Evolutionary conservation across 495 filamentous ascomycete genomes (phyloP), one percentile per base, ranked within the genome.

Genomic region (Trichoderma reesei): DNA sequence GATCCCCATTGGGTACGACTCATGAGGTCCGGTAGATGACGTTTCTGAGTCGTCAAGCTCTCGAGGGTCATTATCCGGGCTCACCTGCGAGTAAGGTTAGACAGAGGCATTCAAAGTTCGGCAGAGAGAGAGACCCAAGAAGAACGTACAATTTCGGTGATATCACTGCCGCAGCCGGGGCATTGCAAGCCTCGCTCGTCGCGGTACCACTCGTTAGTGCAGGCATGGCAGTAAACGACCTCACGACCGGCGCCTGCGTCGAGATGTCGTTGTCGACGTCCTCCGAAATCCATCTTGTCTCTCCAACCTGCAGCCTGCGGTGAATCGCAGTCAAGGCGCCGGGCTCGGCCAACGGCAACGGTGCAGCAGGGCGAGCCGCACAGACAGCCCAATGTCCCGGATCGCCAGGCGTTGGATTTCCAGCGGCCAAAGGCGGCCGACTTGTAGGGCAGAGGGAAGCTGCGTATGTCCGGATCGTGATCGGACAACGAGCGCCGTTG

Each of bases 201-300:
- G 62, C 82, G 78, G 65, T 84, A 87, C 91, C 90, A 97, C 68
- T 96, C 88, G 56, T 87, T 78, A 42, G 80, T 68, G 78, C 94
- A 98, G 41, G 75, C 68, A 73, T 97, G 90, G 72, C 94, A 98
- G 69, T 81, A 90, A 59, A 96, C 85, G 26, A 91, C 78, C 72
- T 95, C 88, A 67, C 85, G 75, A 61, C 74, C 77, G 8, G 66
- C 63, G 13, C 70, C 67, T 54, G 78, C 77, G 66, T 79, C 79
- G 48, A 82, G 73, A 62, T 74, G 75, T 16, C 63, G 31, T 5
- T 41, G 59, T 59, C 26, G 26, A 48, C 64, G 14, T 38, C 11
- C 2, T 48, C 46, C 6, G 63, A 65, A 18, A 70, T 72, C 71
- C 78, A 80, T 78, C 38, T 68, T 73, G 72, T 72, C 67, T 67